A percentile compares a stretch with the other conserved stretches of the same genome.
These are phyloP conservation scores for Kitagawia praeruptora DNA, from an alignment of 129 eudicot species.

Conservation along the genomic window DNA sequence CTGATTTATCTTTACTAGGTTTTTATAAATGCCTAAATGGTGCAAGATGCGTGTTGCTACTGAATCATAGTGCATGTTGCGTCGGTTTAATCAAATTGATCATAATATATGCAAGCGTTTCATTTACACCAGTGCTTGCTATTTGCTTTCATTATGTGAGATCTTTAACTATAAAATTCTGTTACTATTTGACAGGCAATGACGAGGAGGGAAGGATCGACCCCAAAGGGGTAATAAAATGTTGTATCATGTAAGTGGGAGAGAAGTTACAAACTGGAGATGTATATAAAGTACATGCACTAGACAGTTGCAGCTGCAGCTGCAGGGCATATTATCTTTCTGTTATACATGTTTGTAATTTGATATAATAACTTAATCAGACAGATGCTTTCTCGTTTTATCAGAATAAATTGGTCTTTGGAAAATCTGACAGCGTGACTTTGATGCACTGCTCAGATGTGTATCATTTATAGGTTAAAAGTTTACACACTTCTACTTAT, in stretches of 20 bases:
- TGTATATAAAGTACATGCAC: constrained; percentile 14
- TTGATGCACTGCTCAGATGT: too few relatives aligned
- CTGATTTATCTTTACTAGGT: background rate
- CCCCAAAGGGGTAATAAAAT: constrained; percentile 58
- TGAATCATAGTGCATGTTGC: background rate
- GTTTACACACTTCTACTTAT: background rate
- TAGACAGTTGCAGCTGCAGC: constrained; percentile 15
- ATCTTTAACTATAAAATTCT: background rate
- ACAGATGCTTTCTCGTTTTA: background rate
- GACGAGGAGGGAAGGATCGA: constrained; percentile 67
- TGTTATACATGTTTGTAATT: constrained; percentile 11
- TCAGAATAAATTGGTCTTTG: constrained; percentile 4
- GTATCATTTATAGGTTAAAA: background rate
- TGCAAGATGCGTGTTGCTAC: background rate
- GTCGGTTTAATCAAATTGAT: background rate
- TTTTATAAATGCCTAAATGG: background rate
- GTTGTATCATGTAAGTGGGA: constrained; percentile 56
- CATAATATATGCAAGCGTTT: background rate
- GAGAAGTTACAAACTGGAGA: background rate
- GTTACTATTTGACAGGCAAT: constrained; percentile 38
- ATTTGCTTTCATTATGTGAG: background rate
- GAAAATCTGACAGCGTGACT: background rate
- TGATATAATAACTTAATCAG: background rate
- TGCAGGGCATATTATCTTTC: background rate
- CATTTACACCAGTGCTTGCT: background rate